Evolutionary conservation across 2,329 filamentous ascomycete genomes (phyloP).

Genomic region (Lithohypha guttulata): DNA sequence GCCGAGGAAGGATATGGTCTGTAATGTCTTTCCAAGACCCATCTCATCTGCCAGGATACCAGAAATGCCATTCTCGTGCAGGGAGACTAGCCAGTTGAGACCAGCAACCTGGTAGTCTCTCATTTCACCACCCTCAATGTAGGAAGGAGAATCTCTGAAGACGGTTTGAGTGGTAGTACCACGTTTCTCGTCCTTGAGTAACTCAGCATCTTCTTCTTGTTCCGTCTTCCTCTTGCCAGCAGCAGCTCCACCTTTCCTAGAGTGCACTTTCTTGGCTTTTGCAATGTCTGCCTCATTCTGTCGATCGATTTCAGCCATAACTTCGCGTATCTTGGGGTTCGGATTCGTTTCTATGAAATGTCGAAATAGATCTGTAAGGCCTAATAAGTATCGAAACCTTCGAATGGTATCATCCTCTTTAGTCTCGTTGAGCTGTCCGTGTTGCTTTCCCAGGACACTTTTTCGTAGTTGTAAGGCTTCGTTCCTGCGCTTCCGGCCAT

Average conservation of each 20-base stretch:
- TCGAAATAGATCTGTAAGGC: conserved; percentile 90
- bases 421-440: conserved; percentile 79
- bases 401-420: conserved; percentile 96
- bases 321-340: conserved; percentile 85
- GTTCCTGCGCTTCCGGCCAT: conserved; percentile 75
- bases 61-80: conserved; percentile 97
- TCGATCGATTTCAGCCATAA: conserved; percentile 87
- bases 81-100: conserved; percentile 92
- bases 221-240: conserved; percentile 80
- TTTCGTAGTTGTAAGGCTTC: conserved; percentile 84
- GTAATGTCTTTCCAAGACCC: conserved; percentile 93
- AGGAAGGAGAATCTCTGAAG: conserved; percentile 89
- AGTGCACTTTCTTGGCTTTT: conserved; percentile 60
- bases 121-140: conserved; percentile 74
- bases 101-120: conserved; percentile 93
- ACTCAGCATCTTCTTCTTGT: conserved; percentile 92
- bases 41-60: conserved; percentile 97
- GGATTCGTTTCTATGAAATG: conserved; percentile 98
- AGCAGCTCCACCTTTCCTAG: conserved; percentile 69
- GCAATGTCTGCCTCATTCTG: conserved; percentile 67
- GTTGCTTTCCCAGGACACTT: conserved; percentile 89
- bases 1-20: conserved; percentile 93
- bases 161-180: conserved; percentile 78
- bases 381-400: conserved; percentile 86
- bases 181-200: conserved; percentile 73